Evolutionary conservation across 2,329 filamentous ascomycete species (phyloP), one percentile per base, ranked within the genome.

Genomic region (Pezicula rhizophila): DNA sequence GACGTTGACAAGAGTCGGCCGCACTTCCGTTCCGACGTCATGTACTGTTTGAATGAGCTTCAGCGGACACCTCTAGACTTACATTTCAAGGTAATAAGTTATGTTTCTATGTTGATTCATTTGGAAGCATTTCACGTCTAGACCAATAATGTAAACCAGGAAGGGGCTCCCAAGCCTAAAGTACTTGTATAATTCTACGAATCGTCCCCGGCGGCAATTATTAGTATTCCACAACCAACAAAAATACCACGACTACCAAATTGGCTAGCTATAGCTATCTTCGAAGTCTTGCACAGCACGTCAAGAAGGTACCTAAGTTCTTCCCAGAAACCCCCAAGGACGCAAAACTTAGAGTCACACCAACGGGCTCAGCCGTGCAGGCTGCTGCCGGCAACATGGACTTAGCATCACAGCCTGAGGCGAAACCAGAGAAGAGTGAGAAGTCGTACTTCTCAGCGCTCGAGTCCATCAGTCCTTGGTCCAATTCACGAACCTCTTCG

Each of bases 401-500:
- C 31, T 47, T 52, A 35, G 46, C 49, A 48, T 51, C 60, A 59
- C 43, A 56, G 49, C 33, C 18, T 4, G 44, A 45, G 33, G 51
- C 64, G 35, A 60, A 57, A 40, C 74, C 75, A 33, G 77, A 73
- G 64, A 80, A 77, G 65, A 52, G 65, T 31, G 79, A 82, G 60
- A 82, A 75, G 65, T 79, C 78, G 2, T 82, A 82, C 57, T 65
- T 82, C 26, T 76, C 75, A 39, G 79, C 76, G 15, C 23, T 23
- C 23, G 79, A 80, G 52, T 81, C 79, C 1, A 77, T 84, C 50
- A 80, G 80, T 48, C 78, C 79, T 0, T 84, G 80, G 80, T 74
- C 70, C 26, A 66, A 60, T 6, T 74, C 66, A 52, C 72, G 75
- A 47, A 73, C 71, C 45, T 67, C 72, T 15, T 76, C 74, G 2